Evolutionary conservation across 129 eudicot species (phyloP).

Genomic region (Saposhnikovia divaricata): DNA sequence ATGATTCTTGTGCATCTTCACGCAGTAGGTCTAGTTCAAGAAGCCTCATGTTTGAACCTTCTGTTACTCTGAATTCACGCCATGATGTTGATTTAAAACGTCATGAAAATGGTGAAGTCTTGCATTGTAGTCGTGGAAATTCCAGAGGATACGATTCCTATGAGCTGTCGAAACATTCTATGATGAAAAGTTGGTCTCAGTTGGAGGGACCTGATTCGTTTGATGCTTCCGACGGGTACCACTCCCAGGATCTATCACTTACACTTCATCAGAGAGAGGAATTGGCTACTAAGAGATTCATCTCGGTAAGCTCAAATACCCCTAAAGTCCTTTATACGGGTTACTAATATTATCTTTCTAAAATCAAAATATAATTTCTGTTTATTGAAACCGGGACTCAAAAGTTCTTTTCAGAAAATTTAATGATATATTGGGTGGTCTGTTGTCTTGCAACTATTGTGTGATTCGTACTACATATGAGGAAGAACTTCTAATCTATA

Average conservation of each 20-base stretch:
- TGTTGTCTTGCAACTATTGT: not conserved
- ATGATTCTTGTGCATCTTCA: constrained; percentile 55
- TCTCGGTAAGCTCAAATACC: constrained; percentile 35
- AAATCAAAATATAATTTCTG: not conserved
- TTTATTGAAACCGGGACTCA: not conserved
- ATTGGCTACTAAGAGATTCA: constrained; percentile 42
- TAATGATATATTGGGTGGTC: not conserved
- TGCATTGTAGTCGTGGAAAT: constrained; percentile 21
- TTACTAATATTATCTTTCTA: not conserved
- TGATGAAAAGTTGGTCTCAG: constrained; percentile 66
- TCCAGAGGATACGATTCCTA: constrained; percentile 41
- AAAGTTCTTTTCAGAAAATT: not conserved
- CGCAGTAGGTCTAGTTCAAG: constrained; percentile 75
- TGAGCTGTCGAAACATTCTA: constrained; percentile 29
- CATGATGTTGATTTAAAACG: constrained; percentile 29
- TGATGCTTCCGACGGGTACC: constrained; percentile 77
- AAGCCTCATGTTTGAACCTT: constrained; percentile 56
- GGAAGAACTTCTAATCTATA: not conserved
- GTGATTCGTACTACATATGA: not conserved
- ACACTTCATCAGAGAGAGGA: constrained; percentile 49
- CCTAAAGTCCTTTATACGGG: not conserved
- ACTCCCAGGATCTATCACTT: constrained; percentile 63
- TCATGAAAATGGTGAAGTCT: constrained; percentile 32
- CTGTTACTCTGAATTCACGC: constrained; percentile 30
- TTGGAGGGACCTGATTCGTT: constrained; percentile 63